phyloP scores from a whole-genome alignment of 2,329 filamentous ascomycete genomes.

The Paecilomyces niveus region DNA sequence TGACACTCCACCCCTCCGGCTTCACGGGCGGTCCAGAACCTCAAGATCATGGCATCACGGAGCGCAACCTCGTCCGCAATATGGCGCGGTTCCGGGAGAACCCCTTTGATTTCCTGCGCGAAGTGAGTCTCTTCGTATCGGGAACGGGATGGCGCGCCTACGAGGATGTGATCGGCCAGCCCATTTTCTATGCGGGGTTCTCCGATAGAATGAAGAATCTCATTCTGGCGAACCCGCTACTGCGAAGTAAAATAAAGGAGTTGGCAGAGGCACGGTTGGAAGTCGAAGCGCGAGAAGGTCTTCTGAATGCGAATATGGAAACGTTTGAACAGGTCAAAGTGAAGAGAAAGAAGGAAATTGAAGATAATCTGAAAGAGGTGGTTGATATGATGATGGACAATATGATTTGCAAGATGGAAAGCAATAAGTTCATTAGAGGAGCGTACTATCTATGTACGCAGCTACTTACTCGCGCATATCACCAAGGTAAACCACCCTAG shows the following conservation, averaged over 20 bases:
- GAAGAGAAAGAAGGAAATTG: slow-evolving; percentile 51
- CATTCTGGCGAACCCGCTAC: slow-evolving; percentile 67
- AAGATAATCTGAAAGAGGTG: slow-evolving; percentile 67
- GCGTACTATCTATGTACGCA: slow-evolving; percentile 89
- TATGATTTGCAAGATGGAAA: slow-evolving; percentile 99
- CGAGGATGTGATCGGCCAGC: slow-evolving; percentile 81
- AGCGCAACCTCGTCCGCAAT: slow-evolving; percentile 52
- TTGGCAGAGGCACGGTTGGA: slow-evolving; percentile 67
- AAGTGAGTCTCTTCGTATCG: slow-evolving; percentile 87
- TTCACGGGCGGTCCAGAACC: slow-evolving; percentile 37
- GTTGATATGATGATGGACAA: slow-evolving; percentile 80
- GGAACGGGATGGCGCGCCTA: slow-evolving; percentile 95
- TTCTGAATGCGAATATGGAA: slow-evolving; percentile 43
- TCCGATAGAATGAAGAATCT: slow-evolving; percentile 78
- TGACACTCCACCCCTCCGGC: slow-evolving; percentile 68
- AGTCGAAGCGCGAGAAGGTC: slow-evolving; percentile 69
- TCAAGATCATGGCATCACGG: slow-evolving; percentile 41
- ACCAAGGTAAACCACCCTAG: slow-evolving; percentile 57
- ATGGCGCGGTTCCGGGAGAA: slow-evolving; percentile 78
- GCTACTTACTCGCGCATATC: slow-evolving; percentile 83
- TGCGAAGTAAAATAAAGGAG: slow-evolving; percentile 67
- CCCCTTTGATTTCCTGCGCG: slow-evolving; percentile 74
- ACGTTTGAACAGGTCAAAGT: slow-evolving; percentile 21
- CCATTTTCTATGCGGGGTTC: slow-evolving; percentile 88
- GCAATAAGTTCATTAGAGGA: slow-evolving; percentile 80